These are phyloP conservation scores for Melastoma candidum DNA, from an alignment of 441 rosid genomes.

Conservation along the genomic window DNA sequence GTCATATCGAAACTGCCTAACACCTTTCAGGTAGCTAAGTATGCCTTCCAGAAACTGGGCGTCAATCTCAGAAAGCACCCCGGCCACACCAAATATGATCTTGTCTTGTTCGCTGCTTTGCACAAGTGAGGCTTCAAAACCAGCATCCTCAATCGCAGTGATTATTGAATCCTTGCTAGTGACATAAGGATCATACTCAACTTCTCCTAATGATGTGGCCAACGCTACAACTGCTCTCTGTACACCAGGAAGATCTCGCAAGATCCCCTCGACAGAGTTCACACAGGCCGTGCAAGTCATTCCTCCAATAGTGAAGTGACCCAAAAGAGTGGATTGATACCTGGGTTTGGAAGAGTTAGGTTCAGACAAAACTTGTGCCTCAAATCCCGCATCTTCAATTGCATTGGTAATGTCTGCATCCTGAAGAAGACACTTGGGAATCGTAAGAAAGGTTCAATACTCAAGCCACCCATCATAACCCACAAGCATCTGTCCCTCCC, in stretches of 20 bases:
- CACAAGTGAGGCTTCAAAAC: constrained; percentile 84
- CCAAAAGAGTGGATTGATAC: constrained; percentile 34
- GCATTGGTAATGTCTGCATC: constrained; percentile 80
- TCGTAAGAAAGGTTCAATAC: background rate
- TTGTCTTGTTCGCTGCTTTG: constrained; percentile 92
- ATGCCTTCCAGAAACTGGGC: constrained; percentile 59
- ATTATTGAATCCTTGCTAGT: constrained; percentile 77
- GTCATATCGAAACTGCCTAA: constrained; percentile 66
- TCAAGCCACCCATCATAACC: background rate
- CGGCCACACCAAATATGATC: constrained; percentile 54
- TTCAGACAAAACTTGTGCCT: constrained; percentile 77
- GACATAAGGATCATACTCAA: constrained; percentile 78
- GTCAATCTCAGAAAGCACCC: constrained; percentile 61
- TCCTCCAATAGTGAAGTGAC: constrained; percentile 91
- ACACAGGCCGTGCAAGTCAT: constrained; percentile 98
- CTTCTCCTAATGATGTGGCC: constrained; percentile 92
- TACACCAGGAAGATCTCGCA: constrained; percentile 81
- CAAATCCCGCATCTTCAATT: constrained; percentile 97
- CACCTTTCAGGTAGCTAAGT: constrained; percentile 49
- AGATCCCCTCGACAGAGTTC: constrained; percentile 84
- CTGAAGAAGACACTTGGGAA: constrained; percentile 25
- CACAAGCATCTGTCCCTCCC: no score
- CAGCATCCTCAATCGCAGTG: constrained; percentile 89
- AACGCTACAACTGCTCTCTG: constrained; percentile 83
- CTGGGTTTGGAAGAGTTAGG: constrained; percentile 35